Base-by-base conservation (phyloP, 75 land plant genomes). In the Pinus tabuliformis region DNA sequence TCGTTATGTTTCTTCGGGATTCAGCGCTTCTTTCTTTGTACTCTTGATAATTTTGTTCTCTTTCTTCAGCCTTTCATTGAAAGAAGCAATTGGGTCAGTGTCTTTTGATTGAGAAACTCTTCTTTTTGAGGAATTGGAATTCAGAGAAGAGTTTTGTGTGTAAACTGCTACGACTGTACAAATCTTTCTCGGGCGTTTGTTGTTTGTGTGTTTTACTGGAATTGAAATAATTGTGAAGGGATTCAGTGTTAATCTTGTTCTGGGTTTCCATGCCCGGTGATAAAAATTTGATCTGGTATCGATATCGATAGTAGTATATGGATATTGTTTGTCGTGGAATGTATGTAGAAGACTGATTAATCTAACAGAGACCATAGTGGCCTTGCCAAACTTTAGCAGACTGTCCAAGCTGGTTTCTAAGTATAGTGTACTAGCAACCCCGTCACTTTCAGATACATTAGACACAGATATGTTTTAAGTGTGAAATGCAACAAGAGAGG, bases 1-100 rank as follows among this genome's bases (percentile, higher is more conserved):
- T 83, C 77, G 84, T 36, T 88, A 82, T 0, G 97, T 92, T 76
- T 87, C 93, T 49, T 79, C 82, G 14, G 87, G 70, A 37, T 78
- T 87, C 80, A 91, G 76, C 1, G 81, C 72, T 14, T 78, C 71
- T 18, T 4, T 39, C 21, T 18, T 52, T 21, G 9, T 11, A 68
- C 17, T 68, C 6, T 36, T 33, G 12, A 22, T 9, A 45, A 45
- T 6, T 45, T 13, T 39, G 18, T 68, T 68, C 4, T 68, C 71
- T 45, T 68, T 68, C 13, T 45, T 68, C 21, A 68, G 0, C 71
- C 52, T 33, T 36, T 68, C 20, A 5, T 68, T 68, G 18, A 68
- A 39, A 39, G 49, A 68, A 18, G 52, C 49, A 68, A 68, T 68
- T 42, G 71, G 71, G 24, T 68, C 71, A 42, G 37, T 21, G 8